Percentiles rank a stretch among this genome's conserved stretches.
Evolutionary conservation across 2,329 filamentous ascomycete species (phyloP).

Genomic region (Ophiosphaerella narmari): DNA sequence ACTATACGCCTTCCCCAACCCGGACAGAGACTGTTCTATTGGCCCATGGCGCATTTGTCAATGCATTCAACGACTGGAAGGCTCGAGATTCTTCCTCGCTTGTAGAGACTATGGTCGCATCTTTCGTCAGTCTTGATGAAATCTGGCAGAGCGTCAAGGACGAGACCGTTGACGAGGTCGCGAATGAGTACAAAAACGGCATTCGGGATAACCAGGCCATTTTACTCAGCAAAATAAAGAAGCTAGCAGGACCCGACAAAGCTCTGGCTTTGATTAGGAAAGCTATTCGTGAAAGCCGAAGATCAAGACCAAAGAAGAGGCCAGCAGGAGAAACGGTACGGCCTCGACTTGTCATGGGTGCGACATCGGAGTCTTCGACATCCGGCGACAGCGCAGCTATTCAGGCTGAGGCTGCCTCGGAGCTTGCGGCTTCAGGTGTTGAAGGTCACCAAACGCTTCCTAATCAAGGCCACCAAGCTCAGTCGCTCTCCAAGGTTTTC

Average conservation of each 20-base stretch:
- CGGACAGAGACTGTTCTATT: conserved; percentile 68
- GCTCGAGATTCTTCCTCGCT: conserved; percentile 77
- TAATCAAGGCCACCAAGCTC: conserved; percentile 42
- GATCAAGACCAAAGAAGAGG: conserved; percentile 66
- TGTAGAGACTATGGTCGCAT: conserved; percentile 83
- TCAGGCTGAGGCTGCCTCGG: conserved; percentile 37
- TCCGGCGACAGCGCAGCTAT: conserved; percentile 44
- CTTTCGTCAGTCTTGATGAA: conserved; percentile 81
- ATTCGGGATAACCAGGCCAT: conserved; percentile 82
- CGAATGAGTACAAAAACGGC: conserved; percentile 76
- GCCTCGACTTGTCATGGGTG: conserved; percentile 65
- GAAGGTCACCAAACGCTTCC: conserved; percentile 11
- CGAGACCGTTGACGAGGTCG: conserved; percentile 72
- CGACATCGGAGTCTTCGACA: conserved; percentile 31
- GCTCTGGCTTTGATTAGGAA: conserved; percentile 75
- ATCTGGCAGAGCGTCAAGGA: conserved; percentile 85
- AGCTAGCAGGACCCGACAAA: conserved; percentile 71
- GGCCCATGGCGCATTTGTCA: conserved; percentile 73
- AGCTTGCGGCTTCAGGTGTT: conserved; percentile 30
- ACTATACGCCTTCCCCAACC: conserved; percentile 67
- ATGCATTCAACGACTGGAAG: conserved; percentile 84
- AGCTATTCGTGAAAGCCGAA: conserved; percentile 73
- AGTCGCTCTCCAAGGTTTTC: conserved; percentile 58
- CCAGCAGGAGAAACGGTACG: conserved; percentile 68
- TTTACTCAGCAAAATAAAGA: conserved; percentile 78